A percentile compares a stretch with the other conserved stretches of the same genome.
phyloP scores from a whole-genome alignment of 179 eudicot species.

The Carnegiea gigantea region DNA sequence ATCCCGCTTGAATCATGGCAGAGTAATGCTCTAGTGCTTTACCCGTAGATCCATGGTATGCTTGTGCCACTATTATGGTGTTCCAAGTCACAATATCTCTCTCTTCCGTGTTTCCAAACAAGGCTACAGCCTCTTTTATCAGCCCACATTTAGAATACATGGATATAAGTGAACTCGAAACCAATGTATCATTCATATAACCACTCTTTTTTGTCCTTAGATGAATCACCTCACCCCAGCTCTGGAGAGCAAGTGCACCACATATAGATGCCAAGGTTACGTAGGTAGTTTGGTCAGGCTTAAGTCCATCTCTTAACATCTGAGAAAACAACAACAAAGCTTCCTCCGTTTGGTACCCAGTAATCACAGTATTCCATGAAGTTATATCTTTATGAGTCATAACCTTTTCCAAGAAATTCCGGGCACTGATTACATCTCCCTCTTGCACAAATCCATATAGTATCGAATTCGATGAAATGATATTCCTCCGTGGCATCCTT shows the following conservation, averaged over 20 bases:
- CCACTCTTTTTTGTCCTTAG: constrained; percentile 42
- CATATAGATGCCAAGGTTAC: constrained; percentile 41
- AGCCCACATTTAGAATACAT: constrained; percentile 75
- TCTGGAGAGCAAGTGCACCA: constrained; percentile 44
- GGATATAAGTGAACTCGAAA: constrained; percentile 53
- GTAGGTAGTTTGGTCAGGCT: constrained; percentile 57
- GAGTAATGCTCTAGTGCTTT: constrained; percentile 45
- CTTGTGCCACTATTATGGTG: constrained; percentile 57
- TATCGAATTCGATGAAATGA: constrained; percentile 53
- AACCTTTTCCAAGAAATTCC: constrained; percentile 35
- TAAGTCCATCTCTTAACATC: constrained; percentile 46
- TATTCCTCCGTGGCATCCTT: constrained; percentile 49
- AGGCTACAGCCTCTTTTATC: constrained; percentile 38
- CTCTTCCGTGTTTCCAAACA: constrained; percentile 39
- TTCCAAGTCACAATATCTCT: constrained; percentile 62
- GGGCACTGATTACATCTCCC: constrained; percentile 42
- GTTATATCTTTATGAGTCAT: constrained; percentile 47
- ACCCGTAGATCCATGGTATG: constrained; percentile 47
- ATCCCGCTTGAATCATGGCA: constrained; percentile 48
- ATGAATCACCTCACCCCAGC: constrained; percentile 57
- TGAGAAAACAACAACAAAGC: constrained; percentile 38
- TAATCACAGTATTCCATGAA: constrained; percentile 66
- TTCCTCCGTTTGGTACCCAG: constrained; percentile 49
- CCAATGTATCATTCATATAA: constrained; percentile 36
- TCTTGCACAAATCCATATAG: constrained; percentile 48